A percentile compares a stretch with the other conserved stretches of the same genome.
phyloP scores from a whole-genome alignment of 1,284 basidiomycete genomes.

The Cryptococcus amylolentus region DNA sequence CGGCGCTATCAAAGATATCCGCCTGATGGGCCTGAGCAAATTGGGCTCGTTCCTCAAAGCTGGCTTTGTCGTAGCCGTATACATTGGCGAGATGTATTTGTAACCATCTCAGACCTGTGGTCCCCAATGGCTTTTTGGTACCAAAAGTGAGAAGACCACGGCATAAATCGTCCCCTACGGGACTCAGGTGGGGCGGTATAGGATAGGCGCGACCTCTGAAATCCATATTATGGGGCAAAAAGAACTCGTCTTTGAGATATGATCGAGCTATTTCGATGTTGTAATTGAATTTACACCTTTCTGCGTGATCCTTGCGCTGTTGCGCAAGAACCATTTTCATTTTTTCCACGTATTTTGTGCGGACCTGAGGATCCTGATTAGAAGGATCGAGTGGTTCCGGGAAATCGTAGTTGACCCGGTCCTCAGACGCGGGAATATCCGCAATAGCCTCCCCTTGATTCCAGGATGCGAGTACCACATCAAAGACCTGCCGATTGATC shows the following conservation, averaged over 20 bases:
- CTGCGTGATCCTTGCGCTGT: constrained; percentile 79
- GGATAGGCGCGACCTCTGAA: constrained; percentile 98
- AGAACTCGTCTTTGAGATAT: constrained; percentile 64
- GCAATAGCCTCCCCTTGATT: constrained; percentile 72
- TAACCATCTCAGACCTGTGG: constrained; percentile 75
- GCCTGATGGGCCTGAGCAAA: constrained; percentile 73
- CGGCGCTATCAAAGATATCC: constrained; percentile 78
- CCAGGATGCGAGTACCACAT: constrained; percentile 74
- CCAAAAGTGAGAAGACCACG: constrained; percentile 85
- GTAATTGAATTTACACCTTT: constrained; percentile 91
- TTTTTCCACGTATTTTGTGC: constrained; percentile 60
- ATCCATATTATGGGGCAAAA: constrained; percentile 95
- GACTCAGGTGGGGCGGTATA: constrained; percentile 91
- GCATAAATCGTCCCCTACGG: constrained; percentile 92
- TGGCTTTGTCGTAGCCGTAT: constrained; percentile 92
- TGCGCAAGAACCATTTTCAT: constrained; percentile 62
- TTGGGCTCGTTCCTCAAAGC: constrained; percentile 80
- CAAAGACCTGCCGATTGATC: constrained; percentile 74
- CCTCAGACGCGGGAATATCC: constrained; percentile 67
- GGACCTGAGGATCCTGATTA: constrained; percentile 65
- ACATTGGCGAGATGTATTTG: constrained; percentile 92
- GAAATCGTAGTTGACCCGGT: constrained; percentile 30
- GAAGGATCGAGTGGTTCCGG: constrained; percentile 63
- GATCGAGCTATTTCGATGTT: constrained; percentile 95
- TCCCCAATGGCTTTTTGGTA: constrained; percentile 73